phyloP scores from a whole-genome alignment of 768 basidiomycete genomes.

The Mrakia blollopis region DNA sequence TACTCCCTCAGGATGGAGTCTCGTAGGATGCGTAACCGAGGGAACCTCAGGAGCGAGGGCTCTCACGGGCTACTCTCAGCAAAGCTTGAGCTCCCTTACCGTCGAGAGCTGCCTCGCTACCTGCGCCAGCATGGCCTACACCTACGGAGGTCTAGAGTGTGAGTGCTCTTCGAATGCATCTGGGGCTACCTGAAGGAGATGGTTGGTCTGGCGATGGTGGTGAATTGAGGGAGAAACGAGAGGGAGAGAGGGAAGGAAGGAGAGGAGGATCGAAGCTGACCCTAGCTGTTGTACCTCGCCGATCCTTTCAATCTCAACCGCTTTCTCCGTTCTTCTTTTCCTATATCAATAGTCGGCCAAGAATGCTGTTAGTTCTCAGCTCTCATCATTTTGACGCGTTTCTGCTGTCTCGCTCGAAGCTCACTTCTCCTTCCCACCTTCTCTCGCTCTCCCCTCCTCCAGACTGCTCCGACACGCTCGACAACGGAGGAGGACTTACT shows the following conservation, averaged over 20 bases:
- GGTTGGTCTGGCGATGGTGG: not conserved
- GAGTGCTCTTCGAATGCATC: not conserved
- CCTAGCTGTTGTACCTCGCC: not conserved
- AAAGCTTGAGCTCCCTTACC: constrained; percentile 20
- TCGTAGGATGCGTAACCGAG: constrained; percentile 27
- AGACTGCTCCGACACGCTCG: constrained; percentile 18
- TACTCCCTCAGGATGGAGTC: constrained; percentile 22
- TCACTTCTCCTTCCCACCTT: not conserved
- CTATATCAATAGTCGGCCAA: not conserved
- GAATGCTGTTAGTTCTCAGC: constrained; percentile 3
- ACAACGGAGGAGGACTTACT: constrained; percentile 24
- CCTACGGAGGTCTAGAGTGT: constrained; percentile 29
- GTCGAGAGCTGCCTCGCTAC: constrained; percentile 20
- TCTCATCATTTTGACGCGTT: not conserved
- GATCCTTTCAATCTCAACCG: not conserved
- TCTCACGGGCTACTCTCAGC: constrained; percentile 20
- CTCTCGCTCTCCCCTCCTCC: not conserved
- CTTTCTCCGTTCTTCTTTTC: not conserved
- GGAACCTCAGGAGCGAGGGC: not conserved
- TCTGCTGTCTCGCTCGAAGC: not conserved
- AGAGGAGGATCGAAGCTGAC: constrained; percentile 7
- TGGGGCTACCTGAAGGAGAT: no score
- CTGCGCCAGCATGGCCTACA: constrained; percentile 28
- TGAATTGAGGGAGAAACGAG: not conserved
- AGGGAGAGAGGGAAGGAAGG: not conserved